These are phyloP conservation scores for Porphyrellus cyaneotinctus DNA, from an alignment of 768 basidiomycete genomes.

Conservation along the genomic window DNA sequence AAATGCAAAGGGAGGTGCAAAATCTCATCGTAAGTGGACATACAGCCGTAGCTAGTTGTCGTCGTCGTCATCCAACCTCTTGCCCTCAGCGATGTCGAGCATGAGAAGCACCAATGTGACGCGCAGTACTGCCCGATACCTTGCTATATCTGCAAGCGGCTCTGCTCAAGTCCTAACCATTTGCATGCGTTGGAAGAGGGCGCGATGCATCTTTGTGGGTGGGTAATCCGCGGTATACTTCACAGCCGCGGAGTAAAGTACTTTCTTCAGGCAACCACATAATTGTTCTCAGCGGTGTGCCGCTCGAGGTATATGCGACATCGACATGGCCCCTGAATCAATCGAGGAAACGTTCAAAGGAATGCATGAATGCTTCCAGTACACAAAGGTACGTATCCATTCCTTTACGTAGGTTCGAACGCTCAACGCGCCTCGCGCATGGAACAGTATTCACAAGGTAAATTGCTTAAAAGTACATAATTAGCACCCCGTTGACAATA, in stretches of 20 bases:
- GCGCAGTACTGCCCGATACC: conserved; percentile 47
- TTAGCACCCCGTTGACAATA: not conserved
- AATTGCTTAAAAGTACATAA: not conserved
- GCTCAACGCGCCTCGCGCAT: not conserved
- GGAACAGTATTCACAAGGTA: conserved; percentile 52
- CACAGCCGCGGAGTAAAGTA: conserved; percentile 4
- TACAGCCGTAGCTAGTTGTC: not conserved
- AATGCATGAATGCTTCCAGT: conserved; percentile 55
- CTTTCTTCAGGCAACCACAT: conserved; percentile 42
- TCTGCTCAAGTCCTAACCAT: conserved; percentile 45
- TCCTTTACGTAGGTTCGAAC: not conserved
- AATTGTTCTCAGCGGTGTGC: conserved; percentile 41
- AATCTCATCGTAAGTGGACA: conserved; percentile 36
- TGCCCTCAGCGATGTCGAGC: conserved; percentile 40
- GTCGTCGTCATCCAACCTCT: not conserved
- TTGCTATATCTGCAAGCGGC: conserved; percentile 53
- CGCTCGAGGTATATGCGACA: conserved; percentile 51
- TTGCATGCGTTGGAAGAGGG: conserved; percentile 44
- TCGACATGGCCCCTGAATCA: conserved; percentile 51
- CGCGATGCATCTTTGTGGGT: conserved; percentile 58
- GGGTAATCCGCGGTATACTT: conserved; percentile 4
- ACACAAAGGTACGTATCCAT: conserved; percentile 46
- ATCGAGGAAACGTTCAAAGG: conserved; percentile 61
- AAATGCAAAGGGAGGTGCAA: conserved; percentile 42
- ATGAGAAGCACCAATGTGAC: conserved; percentile 48